Conservation (phyloP, 2,329 filamentous ascomycete species). For the Claviceps spartinae region DNA sequence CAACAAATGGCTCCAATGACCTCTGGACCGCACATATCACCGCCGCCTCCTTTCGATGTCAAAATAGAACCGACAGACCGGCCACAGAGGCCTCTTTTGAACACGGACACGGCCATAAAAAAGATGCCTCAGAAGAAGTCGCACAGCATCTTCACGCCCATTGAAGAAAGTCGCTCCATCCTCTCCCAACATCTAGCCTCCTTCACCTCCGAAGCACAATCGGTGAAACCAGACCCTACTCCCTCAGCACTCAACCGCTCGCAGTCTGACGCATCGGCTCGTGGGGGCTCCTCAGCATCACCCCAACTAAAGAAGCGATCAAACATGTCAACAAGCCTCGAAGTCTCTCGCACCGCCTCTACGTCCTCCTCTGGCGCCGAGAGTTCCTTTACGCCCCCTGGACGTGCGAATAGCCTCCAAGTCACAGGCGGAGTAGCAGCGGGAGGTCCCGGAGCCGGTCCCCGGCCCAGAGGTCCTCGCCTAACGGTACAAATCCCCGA, state of each 20-base stretch:
- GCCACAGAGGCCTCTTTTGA: slow-evolving; percentile 32
- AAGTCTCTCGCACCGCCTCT: slow-evolving; percentile 34
- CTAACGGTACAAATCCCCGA: slow-evolving; percentile 92
- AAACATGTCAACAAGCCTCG: slow-evolving; percentile 32
- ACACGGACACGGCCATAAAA: slow-evolving; percentile 40
- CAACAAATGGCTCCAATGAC: slow-evolving; percentile 26
- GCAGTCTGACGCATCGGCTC: slow-evolving; percentile 48
- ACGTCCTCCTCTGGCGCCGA: slow-evolving; percentile 50
- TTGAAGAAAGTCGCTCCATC: slow-evolving; percentile 83
- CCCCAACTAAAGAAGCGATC: slow-evolving; percentile 36
- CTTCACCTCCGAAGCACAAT: slow-evolving; percentile 42
- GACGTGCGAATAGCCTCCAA: slow-evolving; percentile 64
- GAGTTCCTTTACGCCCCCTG: slow-evolving; percentile 52
- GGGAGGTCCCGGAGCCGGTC: slow-evolving; percentile 38
- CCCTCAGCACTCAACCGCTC: slow-evolving; percentile 30
- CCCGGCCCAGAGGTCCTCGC: slow-evolving; percentile 63
- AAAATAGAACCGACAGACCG: slow-evolving; percentile 35
- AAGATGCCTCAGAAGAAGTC: slow-evolving; percentile 63
- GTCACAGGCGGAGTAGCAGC: slow-evolving; percentile 14
- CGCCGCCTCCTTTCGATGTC: slow-evolving; percentile 34
- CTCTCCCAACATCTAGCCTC: slow-evolving; percentile 69
- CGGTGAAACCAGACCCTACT: slow-evolving; percentile 23
- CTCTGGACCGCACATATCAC: slow-evolving; percentile 34
- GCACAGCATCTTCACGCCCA: slow-evolving; percentile 93
- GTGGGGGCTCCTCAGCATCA: slow-evolving; percentile 38